Evolutionary conservation across 129 eudicot genomes (phyloP), one percentile per base, ranked within the genome.

Genomic region (Mikania micrantha): DNA sequence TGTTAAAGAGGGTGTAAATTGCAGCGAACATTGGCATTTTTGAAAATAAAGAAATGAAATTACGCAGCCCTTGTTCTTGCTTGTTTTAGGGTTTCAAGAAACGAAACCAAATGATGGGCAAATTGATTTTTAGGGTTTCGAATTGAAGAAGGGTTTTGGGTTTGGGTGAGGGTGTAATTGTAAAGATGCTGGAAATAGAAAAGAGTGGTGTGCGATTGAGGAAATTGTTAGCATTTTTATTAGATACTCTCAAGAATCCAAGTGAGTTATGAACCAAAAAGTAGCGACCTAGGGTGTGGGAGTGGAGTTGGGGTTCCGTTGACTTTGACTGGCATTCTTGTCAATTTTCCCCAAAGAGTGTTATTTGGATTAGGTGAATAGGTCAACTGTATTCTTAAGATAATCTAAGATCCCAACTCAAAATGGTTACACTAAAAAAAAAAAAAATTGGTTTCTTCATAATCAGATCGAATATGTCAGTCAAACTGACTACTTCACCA

Each of bases 31-130:
- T 54, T 65, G 60, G 67, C 67, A 66, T 74, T 65, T 40, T 21
- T 12, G 31, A 49, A 45, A 5, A 28, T 25, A 27, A 8, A 25
- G 36, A 66, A 41, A 13, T 31, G 16, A 24, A 21, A 39, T 9
- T n/a, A 10, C 27, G 28, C 17, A 41, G 54, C 59, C 58, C 27
- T 19, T 10, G 41, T 68, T 13, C 20, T 42, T 71, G 38, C 19
- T 44, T 53, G 65, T 54, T 69, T 19, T 49, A 75, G 80, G 80
- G 80, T 75, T 75, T 75, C 28, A 68, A 59, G 70, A 75, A 57
- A 20, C 13, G 67, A 49, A 76, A 60, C 7, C 53, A 28, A 60
- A 60, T 34, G 61, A 40, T 44, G 12, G 34, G 58, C 34, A 29
- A 69, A 60, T 60, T 76, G 75, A 19, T 16, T 68, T 68, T 64